Conservation (phyloP, 768 basidiomycete genomes). For the Roridomyces roridus region DNA sequence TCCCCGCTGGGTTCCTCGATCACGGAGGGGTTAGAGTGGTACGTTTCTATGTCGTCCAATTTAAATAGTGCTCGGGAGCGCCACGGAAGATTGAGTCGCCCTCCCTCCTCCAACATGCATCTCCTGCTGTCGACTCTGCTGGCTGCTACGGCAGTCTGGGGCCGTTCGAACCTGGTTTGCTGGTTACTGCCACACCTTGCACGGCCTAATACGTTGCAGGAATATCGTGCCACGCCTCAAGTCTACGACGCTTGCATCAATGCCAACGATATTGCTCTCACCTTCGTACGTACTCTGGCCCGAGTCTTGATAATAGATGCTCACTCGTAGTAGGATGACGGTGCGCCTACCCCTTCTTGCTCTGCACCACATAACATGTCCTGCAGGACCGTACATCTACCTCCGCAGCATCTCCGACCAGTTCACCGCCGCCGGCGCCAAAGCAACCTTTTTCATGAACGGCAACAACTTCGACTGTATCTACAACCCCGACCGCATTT, state of each 20-base stretch:
- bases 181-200: background rate
- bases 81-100: too few species aligned
- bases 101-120: too few species aligned
- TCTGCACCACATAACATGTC: slow-evolving; percentile 24
- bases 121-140: too few species aligned
- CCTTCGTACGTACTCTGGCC: slow-evolving; percentile 27
- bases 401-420: slow-evolving; percentile 38
- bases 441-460: slow-evolving; percentile 51
- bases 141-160: too few species aligned
- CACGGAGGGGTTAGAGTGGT: too few species aligned
- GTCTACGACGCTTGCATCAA: slow-evolving; percentile 40
- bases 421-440: slow-evolving; percentile 40
- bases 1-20: too few species aligned
- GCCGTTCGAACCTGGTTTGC: too few species aligned
- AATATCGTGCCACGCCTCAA: slow-evolving; percentile 12
- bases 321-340: background rate
- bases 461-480: too few species aligned
- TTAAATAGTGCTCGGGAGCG: too few species aligned
- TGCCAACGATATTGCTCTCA: slow-evolving; percentile 39
- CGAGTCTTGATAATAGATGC: slow-evolving; percentile 15
- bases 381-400: slow-evolving; percentile 42
- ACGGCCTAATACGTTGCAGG: background rate
- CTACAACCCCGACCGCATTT: slow-evolving; percentile 34
- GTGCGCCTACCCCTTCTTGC: background rate
- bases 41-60: too few species aligned